Base-by-base conservation (phyloP, 148 eudicot genomes). In the Fagopyrum esculentum region DNA sequence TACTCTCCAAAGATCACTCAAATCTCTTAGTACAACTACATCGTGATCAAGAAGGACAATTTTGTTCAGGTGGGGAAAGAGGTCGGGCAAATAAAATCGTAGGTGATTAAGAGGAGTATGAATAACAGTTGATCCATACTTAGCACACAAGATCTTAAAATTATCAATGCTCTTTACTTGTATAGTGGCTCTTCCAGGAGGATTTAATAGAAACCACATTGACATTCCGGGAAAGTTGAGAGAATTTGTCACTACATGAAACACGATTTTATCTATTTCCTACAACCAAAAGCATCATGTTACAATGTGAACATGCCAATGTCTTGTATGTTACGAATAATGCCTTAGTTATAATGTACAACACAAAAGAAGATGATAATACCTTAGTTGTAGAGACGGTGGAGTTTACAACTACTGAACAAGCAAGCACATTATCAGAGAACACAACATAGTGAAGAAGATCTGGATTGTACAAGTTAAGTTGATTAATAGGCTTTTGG, bases 41-140 rank as follows among this genome's bases (percentile, higher is more conserved):
- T 96, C 99, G 76, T 96, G 98, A 80, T 96, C 99, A 63, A 96
- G 94, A 76, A 96, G 83, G 71, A 96, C 85, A 76, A 96, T 82
- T 77, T 96, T 96, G 68, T 83, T 83, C 82, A 96, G 78, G 76
- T 54, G 68, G 29, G 99, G 98, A 74, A 96, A 96, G 57, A 96
- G 79, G 35, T 96, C 93, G n/a, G 99, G 99, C 59, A 96, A 82
- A 80, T 85, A 89, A 73, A 96, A 92, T 13, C 98, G 90, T 12
- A 95, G 93, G 84, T 90, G 93, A 81, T 95, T 95, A 48, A 95
- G 84, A 55, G 80, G 86, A 69, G 97, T 90, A 19, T 22, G 87
- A 82, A 79, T 79, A 92, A 61, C 82, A 71, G 73, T 75, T 71
- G 74, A 40, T 45, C 51, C 74, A 61, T 80, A 78, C 50, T 78